These are phyloP conservation scores for Hansenula lynferdii DNA, from an alignment of 1,139 yeast genomes.

Conservation along the genomic window DNA sequence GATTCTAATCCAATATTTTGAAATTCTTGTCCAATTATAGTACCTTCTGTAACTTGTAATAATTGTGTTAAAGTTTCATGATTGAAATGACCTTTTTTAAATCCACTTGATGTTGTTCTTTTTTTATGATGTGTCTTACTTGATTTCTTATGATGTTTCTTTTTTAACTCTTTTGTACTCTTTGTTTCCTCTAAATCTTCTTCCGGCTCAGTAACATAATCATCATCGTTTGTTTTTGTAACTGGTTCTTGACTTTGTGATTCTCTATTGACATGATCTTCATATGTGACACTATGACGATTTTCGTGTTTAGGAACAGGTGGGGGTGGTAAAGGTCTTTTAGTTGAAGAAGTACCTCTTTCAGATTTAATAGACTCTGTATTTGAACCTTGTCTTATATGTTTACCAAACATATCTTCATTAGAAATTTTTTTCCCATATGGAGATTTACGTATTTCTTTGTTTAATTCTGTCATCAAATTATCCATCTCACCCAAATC, in stretches of 20 bases:
- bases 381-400: conserved; percentile 1
- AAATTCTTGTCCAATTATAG: conserved; percentile 44
- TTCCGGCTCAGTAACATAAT: conserved; percentile 22
- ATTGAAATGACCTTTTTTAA: conserved; percentile 18
- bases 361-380: conserved; percentile 2
- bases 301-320: conserved; percentile 20
- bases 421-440: not conserved
- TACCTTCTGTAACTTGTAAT: conserved; percentile 23
- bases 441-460: conserved; percentile 7
- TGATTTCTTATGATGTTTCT: conserved; percentile 5
- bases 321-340: conserved; percentile 24
- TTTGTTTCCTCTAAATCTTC: conserved; percentile 9
- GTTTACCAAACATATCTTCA: not conserved
- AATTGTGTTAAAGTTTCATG: conserved; percentile 21
- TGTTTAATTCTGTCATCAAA: conserved; percentile 11
- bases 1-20: conserved; percentile 67
- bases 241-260: not conserved
- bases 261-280: too few species aligned
- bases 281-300: conserved; percentile 3
- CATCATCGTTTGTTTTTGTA: conserved; percentile 12
- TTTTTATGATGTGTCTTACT: conserved; percentile 4
- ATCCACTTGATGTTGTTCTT: conserved; percentile 4
- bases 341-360: not conserved
- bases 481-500: conserved; percentile 7
- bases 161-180: not conserved